These are phyloP conservation scores for Kodamaea neixiangensis DNA, from an alignment of 805 yeast species.

Conservation along the genomic window DNA sequence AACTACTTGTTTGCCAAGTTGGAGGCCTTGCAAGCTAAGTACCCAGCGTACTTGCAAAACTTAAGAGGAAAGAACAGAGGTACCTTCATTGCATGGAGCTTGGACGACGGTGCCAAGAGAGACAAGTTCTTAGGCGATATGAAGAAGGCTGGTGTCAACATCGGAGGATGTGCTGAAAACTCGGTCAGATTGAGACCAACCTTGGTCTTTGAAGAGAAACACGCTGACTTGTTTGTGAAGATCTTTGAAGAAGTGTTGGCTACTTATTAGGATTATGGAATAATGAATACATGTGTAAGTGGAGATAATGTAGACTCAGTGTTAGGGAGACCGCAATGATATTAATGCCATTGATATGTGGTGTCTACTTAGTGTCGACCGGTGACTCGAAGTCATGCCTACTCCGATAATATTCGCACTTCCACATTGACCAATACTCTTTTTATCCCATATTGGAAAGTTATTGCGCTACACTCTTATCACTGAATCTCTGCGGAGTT, in stretches of 20 bases:
- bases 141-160: slow-evolving; percentile 68
- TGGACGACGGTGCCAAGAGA: slow-evolving; percentile 55
- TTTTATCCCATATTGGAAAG: too few species aligned
- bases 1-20: slow-evolving; percentile 62
- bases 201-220: slow-evolving; percentile 74
- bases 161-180: slow-evolving; percentile 82
- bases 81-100: slow-evolving; percentile 82
- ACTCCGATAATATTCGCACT: too few species aligned
- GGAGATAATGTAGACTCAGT: too few species aligned
- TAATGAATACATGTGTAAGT: background rate
- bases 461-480: too few species aligned
- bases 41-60: slow-evolving; percentile 54
- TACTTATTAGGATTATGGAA: slow-evolving; percentile 21
- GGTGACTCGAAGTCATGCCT: too few species aligned
- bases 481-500: too few species aligned
- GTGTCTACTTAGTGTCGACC: too few species aligned
- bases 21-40: slow-evolving; percentile 50
- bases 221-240: slow-evolving; percentile 65
- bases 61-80: slow-evolving; percentile 76
- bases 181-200: slow-evolving; percentile 83
- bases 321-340: too few species aligned
- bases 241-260: slow-evolving; percentile 42
- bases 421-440: too few species aligned
- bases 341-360: too few species aligned
- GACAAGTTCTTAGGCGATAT: slow-evolving; percentile 60